Evolutionary conservation across 371 early-diverging fungal genomes (phyloP).

Genomic region (Batkoa obscura): DNA sequence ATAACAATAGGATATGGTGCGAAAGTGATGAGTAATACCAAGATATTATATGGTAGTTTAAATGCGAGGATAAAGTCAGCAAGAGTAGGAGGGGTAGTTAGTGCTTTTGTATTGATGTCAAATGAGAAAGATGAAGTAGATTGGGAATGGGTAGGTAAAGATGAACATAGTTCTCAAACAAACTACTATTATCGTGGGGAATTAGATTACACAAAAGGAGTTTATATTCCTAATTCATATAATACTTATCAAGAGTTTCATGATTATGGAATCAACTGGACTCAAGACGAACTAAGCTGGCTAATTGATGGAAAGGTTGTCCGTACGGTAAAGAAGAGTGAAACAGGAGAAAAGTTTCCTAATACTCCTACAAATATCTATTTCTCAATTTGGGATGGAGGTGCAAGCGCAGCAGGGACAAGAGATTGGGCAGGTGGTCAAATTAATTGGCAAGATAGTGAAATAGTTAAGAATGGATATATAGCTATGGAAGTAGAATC

Average conservation of each 20-base stretch:
- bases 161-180: neutral
- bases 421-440: slow-evolving; percentile 44
- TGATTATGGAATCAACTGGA: slow-evolving; percentile 30
- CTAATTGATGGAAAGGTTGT: slow-evolving; percentile 24
- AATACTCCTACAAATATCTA: slow-evolving; percentile 27
- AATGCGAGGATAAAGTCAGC: slow-evolving; percentile 30
- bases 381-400: slow-evolving; percentile 54
- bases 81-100: slow-evolving; percentile 29
- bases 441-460: slow-evolving; percentile 25
- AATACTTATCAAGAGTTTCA: slow-evolving; percentile 16
- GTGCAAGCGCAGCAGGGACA: slow-evolving; percentile 28
- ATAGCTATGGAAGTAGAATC: neutral
- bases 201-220: slow-evolving; percentile 6
- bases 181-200: slow-evolving; percentile 5
- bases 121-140: slow-evolving; percentile 8
- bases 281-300: slow-evolving; percentile 29
- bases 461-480: slow-evolving; percentile 1
- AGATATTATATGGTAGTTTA: slow-evolving; percentile 18
- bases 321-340: slow-evolving; percentile 19
- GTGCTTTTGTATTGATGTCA: slow-evolving; percentile 16
- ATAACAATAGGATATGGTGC: slow-evolving; percentile 3
- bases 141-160: slow-evolving; percentile 8
- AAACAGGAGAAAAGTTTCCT: slow-evolving; percentile 22
- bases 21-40: neutral
- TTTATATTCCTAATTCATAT: neutral